Percentiles rank a stretch among this genome's conserved stretches.
Conservation (phyloP, 1,139 yeast species). For the Pichia cactophila region DNA sequence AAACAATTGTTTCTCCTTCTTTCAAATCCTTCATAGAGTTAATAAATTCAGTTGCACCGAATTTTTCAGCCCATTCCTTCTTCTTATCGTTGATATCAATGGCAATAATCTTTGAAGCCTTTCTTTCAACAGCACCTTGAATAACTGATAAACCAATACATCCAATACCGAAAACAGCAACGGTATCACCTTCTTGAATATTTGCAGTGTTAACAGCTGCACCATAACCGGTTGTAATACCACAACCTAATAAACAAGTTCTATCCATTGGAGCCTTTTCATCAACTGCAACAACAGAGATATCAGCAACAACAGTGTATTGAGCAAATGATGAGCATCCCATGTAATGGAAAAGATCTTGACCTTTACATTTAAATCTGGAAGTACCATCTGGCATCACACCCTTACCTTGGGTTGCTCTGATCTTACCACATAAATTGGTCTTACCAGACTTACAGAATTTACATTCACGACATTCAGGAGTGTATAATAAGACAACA, state of each 20-base stretch:
- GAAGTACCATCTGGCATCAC: slow-evolving; percentile 94
- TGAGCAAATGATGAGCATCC: slow-evolving; percentile 96
- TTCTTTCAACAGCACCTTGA: slow-evolving; percentile 83
- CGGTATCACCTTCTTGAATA: slow-evolving; percentile 85
- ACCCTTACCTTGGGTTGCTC: slow-evolving; percentile 89
- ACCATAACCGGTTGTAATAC: slow-evolving; percentile 97
- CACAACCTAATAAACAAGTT: slow-evolving; percentile 93
- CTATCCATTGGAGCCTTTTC: slow-evolving; percentile 76
- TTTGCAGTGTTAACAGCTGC: slow-evolving; percentile 94
- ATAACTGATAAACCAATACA: slow-evolving; percentile 94
- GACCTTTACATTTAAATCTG: slow-evolving; percentile 79
- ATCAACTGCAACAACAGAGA: slow-evolving; percentile 91
- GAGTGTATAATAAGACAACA: slow-evolving; percentile 88
- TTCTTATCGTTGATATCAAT: slow-evolving; percentile 82
- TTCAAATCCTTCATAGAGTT: slow-evolving; percentile 66
- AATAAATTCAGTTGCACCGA: slow-evolving; percentile 93
- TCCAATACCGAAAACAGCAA: slow-evolving; percentile 96
- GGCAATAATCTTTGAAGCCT: slow-evolving; percentile 76
- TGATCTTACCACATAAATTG: slow-evolving; percentile 82
- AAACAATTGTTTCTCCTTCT: slow-evolving; percentile 71
- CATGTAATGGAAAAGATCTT: slow-evolving; percentile 85
- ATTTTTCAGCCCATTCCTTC: slow-evolving; percentile 76
- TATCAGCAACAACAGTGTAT: slow-evolving; percentile 96
- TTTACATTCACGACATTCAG: slow-evolving; percentile 93
- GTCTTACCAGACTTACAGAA: slow-evolving; percentile 95